Evolutionary conservation across 176 grass and related monocot species (phyloP).

Genomic region (Cenchrus americanus): DNA sequence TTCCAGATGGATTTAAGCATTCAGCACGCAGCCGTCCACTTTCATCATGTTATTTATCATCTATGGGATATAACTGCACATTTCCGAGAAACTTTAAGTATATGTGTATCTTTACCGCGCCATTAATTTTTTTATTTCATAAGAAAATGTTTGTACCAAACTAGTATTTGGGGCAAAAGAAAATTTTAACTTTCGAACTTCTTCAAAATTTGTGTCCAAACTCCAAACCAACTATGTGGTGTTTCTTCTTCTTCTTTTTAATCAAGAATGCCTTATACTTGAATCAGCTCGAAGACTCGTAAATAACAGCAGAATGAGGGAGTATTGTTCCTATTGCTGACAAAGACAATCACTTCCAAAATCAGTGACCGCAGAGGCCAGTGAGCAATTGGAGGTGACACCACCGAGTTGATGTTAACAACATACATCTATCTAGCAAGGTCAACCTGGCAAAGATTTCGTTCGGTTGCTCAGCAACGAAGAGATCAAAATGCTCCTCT

Average conservation of each 20-base stretch:
- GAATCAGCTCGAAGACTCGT: too few relatives aligned
- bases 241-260: not conserved
- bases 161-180: not conserved
- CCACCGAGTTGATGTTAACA: not conserved
- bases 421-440: too few relatives aligned
- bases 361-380: not conserved
- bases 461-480: not conserved
- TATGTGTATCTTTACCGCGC: not conserved
- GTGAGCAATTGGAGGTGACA: not conserved
- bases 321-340: not conserved
- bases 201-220: not conserved
- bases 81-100: not conserved
- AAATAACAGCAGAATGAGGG: too few relatives aligned
- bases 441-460: not conserved
- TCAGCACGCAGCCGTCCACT: not conserved
- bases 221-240: not conserved
- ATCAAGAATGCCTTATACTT: too few relatives aligned
- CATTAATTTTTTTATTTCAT: not conserved
- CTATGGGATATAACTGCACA: not conserved
- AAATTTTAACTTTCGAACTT: not conserved
- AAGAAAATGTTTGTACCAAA: not conserved
- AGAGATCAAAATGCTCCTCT: not conserved
- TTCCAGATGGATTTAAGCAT: conserved; percentile 25
- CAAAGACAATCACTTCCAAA: not conserved
- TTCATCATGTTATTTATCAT: not conserved